Base-by-base conservation (phyloP, 2,329 filamentous ascomycete genomes). In the Xylaria sp. region DNA sequence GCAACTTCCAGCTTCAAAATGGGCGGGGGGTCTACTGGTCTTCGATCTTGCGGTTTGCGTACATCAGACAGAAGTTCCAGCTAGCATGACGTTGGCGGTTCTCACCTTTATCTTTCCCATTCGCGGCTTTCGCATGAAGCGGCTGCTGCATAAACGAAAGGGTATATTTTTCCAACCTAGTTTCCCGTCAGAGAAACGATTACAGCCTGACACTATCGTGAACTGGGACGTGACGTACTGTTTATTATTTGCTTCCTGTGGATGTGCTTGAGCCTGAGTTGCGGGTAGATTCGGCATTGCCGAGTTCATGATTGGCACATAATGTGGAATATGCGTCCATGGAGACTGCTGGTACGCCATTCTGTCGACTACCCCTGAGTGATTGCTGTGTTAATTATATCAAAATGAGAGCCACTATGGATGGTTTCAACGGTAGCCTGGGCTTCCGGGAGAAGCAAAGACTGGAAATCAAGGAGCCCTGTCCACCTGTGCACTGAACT, bases 11-110 rank as follows among this genome's bases (percentile, higher is more conserved):
- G 85, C 80, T 95, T 90, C 53, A 97, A 83, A 73, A 97, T 92
- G 48, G 93, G 93, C 13, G 93, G 93, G 60, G 94, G 93, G 78
- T 97, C 93, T 75, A 97, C 89, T 8, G 93, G 93, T 79, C 97
- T 97, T 72, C 93, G 90, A 76, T 93, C 91, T 92, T 72, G 64
- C 69, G 62, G 57, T 41, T 57, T 56, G 15, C 2, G 28, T 28
- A 48, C 20, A 63, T 69, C 28, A 67, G 65, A 65, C 30, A 63
- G 13, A 20, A 20, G 34, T 55, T 58, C 30, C 48, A 36, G 23
- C 20, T 48, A 43, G 28, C 46, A 60, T 57, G n/a, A 20, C 20
- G 36, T 55, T 48, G 45, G 32, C 34, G 7, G 15, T 12, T 25
- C 67, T 72, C 67, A 76, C 75, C 75, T 74, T 77, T 77, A 65